Evolutionary conservation across 2,329 filamentous ascomycete genomes (phyloP).

Genomic region (Grosmannia huntii): DNA sequence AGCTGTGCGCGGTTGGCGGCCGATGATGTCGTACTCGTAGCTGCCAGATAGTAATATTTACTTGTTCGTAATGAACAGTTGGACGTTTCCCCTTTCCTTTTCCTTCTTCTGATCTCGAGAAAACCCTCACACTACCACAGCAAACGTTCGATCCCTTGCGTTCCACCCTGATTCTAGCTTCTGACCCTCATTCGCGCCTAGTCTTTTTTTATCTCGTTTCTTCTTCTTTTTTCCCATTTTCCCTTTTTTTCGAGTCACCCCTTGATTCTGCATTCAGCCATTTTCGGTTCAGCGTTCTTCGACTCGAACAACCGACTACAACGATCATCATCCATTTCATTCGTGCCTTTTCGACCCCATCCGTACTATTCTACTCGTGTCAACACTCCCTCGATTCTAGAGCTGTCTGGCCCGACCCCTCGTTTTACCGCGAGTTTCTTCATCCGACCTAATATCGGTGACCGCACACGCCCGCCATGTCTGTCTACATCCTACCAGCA

Average conservation of each 20-base stretch:
- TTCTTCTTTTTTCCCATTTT: not conserved
- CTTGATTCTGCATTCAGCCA: not conserved
- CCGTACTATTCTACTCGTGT: not conserved
- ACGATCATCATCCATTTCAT: not conserved
- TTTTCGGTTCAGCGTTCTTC: not conserved
- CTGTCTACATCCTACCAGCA: constrained; percentile 79
- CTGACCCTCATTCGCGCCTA: not conserved
- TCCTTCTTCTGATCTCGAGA: not conserved
- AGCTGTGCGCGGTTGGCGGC: not conserved
- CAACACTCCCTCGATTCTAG: not conserved
- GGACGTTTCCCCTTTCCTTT: not conserved
- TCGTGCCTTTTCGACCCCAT: not conserved
- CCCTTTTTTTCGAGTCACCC: not conserved
- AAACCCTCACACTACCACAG: not conserved
- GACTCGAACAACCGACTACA: not conserved
- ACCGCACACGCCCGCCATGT: constrained; percentile 50
- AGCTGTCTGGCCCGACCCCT: not conserved
- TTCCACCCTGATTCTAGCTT: not conserved
- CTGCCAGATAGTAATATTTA: constrained; percentile 7
- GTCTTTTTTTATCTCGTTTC: not conserved
- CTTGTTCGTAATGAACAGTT: constrained; percentile 2
- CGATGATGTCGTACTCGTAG: not conserved
- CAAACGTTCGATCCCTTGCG: not conserved
- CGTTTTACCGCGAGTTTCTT: not conserved
- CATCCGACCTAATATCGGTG: not conserved